phyloP scores from a whole-genome alignment of 1,284 basidiomycete genomes.

The Puccinia hordei region DNA sequence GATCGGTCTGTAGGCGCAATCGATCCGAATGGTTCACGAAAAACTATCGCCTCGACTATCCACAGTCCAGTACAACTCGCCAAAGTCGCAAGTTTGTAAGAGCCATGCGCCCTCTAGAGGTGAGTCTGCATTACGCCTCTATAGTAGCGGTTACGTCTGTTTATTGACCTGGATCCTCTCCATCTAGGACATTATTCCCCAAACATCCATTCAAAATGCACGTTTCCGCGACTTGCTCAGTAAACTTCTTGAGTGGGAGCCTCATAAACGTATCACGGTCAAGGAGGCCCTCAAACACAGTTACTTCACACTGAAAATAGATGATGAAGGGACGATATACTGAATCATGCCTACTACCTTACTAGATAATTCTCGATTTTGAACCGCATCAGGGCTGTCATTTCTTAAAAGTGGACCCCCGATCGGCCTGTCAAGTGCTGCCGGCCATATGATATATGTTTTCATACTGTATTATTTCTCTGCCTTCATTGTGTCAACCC shows the following conservation, averaged over 20 bases:
- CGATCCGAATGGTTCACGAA: conserved; percentile 93
- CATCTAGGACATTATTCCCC: conserved; percentile 43
- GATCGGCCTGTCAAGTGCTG: conserved; percentile 29
- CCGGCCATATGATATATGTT: conserved; percentile 19
- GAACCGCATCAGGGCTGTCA: neutral
- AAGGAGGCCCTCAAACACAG: conserved; percentile 82
- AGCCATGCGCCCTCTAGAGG: conserved; percentile 75
- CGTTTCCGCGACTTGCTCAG: conserved; percentile 84
- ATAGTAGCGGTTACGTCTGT: neutral
- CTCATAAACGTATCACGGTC: conserved; percentile 79
- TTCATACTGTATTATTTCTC: conserved; percentile 34
- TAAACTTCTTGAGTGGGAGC: conserved; percentile 87
- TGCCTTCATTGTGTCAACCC: conserved; percentile 21
- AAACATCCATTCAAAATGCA: conserved; percentile 60
- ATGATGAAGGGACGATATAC: conserved; percentile 48
- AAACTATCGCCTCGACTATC: conserved; percentile 80
- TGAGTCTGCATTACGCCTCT: conserved; percentile 59
- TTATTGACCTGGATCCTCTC: neutral
- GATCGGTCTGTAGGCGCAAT: conserved; percentile 64
- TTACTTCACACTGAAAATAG: conserved; percentile 65
- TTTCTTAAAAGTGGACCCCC: conserved; percentile 2
- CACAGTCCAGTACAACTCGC: conserved; percentile 78
- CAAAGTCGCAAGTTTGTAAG: conserved; percentile 93
- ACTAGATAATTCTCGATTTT: conserved; percentile 9
- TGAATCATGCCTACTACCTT: conserved; percentile 2